A percentile compares a stretch with the other conserved stretches of the same genome.
These are phyloP conservation scores for Cantharellus anzutake DNA, from an alignment of 768 basidiomycete genomes.

Conservation along the genomic window DNA sequence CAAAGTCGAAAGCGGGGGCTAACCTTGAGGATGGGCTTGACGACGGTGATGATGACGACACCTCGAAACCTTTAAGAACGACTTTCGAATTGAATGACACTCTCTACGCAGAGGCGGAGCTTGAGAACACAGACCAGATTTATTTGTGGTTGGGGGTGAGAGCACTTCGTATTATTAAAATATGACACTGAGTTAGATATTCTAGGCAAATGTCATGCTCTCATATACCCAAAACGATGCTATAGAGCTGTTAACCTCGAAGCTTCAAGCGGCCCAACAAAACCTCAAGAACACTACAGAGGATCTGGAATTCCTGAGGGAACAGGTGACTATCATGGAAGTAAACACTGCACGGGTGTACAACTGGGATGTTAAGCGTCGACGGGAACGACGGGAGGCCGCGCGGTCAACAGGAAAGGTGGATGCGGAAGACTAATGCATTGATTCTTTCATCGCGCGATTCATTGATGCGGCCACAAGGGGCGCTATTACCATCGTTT, in stretches of 20 bases:
- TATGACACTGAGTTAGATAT: not conserved
- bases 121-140: conserved; percentile 64
- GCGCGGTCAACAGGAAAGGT: not conserved
- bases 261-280: conserved; percentile 51
- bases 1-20: conserved; percentile 2
- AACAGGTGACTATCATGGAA: conserved; percentile 95
- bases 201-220: conserved; percentile 91
- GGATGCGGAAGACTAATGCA: not conserved
- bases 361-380: conserved; percentile 84
- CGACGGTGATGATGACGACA: conserved; percentile 19
- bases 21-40: conserved; percentile 33
- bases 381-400: conserved; percentile 30
- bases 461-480: no score
- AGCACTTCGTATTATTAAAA: conserved; percentile 4
- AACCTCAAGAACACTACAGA: conserved; percentile 52
- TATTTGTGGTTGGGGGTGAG: conserved; percentile 91
- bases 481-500: no score
- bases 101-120: conserved; percentile 75
- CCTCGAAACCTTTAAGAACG: conserved; percentile 42
- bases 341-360: conserved; percentile 87
- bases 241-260: conserved; percentile 48
- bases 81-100: conserved; percentile 96
- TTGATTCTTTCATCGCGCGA: no score
- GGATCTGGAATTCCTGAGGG: conserved; percentile 82
- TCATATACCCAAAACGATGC: conserved; percentile 77